A percentile compares a stretch with the other conserved stretches of the same genome.
These are phyloP conservation scores for Lachancea meyersii DNA, from an alignment of 805 yeast genomes.

Conservation along the genomic window DNA sequence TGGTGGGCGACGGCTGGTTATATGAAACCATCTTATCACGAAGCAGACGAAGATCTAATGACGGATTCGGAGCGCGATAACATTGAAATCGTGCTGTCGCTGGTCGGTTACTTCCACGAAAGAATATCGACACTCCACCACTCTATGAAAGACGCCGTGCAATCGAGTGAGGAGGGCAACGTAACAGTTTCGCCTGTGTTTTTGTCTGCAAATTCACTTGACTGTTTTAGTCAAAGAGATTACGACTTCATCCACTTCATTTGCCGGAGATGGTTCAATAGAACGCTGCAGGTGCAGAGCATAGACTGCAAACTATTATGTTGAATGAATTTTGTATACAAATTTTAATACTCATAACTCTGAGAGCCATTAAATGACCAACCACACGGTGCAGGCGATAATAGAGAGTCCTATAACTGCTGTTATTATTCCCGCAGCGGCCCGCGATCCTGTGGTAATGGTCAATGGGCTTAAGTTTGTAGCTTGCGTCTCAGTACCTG, in stretches of 20 bases:
- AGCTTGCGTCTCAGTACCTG: conserved; percentile 48
- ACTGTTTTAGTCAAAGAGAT: conserved; percentile 32
- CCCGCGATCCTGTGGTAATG: conserved; percentile 44
- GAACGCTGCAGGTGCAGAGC: conserved; percentile 5
- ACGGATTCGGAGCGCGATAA: conserved; percentile 11
- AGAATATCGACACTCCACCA: conserved; percentile 16
- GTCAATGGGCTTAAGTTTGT: conserved; percentile 37
- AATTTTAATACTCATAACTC: too few relatives aligned
- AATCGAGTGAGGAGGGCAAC: conserved; percentile 14
- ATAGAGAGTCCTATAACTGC: conserved; percentile 43
- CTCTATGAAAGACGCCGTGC: conserved; percentile 14
- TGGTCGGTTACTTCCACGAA: conserved; percentile 18
- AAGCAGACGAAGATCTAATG: conserved; percentile 4
- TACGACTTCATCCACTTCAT: conserved; percentile 20
- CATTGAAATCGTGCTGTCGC: conserved; percentile 11
- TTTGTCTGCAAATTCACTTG: conserved; percentile 23
- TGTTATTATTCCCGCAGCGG: conserved; percentile 69
- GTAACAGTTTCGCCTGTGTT: conserved; percentile 17
- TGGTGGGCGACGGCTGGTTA: conserved; percentile 28
- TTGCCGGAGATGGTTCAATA: conserved; percentile 21
- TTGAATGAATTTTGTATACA: conserved; percentile 4
- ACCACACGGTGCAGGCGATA: conserved; percentile 42
- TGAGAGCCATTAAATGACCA: conserved; percentile 36
- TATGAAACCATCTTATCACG: conserved; percentile 24
- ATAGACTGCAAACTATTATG: conserved; percentile 8